Evolutionary conservation across 192 early-diverging fungal genomes (phyloP).

Genomic region (Coemansia sp.): DNA sequence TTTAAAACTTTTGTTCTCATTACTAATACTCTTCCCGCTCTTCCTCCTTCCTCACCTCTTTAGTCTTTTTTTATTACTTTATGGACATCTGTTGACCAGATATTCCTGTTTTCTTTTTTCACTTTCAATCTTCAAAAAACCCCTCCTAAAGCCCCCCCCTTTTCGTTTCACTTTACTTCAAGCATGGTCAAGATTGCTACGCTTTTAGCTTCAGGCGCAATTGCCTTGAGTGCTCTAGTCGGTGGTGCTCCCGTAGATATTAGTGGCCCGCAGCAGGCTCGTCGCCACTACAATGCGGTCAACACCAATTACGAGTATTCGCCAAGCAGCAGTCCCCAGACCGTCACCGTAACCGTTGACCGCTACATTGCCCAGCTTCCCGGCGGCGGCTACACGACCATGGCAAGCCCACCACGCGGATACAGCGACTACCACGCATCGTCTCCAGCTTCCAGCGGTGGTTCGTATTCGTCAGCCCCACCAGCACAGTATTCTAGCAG

Average conservation of each 20-base stretch:
- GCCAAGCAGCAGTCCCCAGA: not conserved
- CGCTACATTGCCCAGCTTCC: slow-evolving; percentile 8
- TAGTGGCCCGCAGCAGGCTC: slow-evolving; percentile 20
- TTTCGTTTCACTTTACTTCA: not conserved
- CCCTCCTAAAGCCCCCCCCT: no score
- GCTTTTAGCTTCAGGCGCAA: not conserved
- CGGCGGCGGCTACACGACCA: slow-evolving; percentile 6
- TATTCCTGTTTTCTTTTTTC: not conserved
- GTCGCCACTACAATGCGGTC: slow-evolving; percentile 35
- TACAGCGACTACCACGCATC: not conserved
- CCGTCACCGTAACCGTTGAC: slow-evolving; percentile 22
- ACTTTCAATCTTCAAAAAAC: not conserved
- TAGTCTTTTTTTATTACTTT: not conserved
- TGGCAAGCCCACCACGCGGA: not conserved
- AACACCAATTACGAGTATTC: slow-evolving; percentile 21
- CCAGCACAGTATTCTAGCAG: not conserved
- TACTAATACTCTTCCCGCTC: not conserved
- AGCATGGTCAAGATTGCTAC: slow-evolving; percentile 1
- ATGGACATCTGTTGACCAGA: slow-evolving; percentile 28
- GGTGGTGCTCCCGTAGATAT: slow-evolving; percentile 1
- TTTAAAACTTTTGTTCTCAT: not conserved
- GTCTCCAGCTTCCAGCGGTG: not conserved
- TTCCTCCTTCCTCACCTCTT: not conserved
- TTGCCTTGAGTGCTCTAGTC: not conserved
- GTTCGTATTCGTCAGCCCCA: not conserved